Base-by-base conservation (phyloP, 23 red algal genomes). In the Gracilaria domingensis region DNA sequence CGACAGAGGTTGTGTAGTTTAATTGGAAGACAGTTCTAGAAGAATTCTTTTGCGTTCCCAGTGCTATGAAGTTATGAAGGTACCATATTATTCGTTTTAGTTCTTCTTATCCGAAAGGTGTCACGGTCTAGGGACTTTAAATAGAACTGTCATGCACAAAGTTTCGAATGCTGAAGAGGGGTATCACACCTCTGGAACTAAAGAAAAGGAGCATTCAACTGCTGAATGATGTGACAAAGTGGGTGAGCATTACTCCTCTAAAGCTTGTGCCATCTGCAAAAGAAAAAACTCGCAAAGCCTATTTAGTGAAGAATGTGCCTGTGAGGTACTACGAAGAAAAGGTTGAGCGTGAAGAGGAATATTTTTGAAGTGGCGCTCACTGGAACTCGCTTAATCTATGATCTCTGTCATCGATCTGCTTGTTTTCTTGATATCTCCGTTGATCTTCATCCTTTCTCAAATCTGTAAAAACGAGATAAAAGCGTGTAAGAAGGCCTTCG, bases 21-120 rank as follows among this genome's bases (percentile, higher is more conserved):
- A 39, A 72, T 49, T 88, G 65, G 84, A 88, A 75, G 44, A 38
- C 0, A 47, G 51, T 75, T 37, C 35, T 88, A 9, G 23, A 14
- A 18, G 9, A 21, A 3, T 35, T 40, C 28, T 88, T 75, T 33
- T 74, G 0, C 16, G 33, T 75, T 72, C 47, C 61, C 3, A 33
- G 21, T 20, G 18, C n/a, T 29, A 74, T 88, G 30, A 75, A 72
- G 62, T 25, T 88, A n/a, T 75, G 64, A 14, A 75, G 47, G 47
- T 88, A 75, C 40, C 84, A 88, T 75, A 64, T 88, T 30, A 75
- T 88, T 28, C 20, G 50, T 53, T 82, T 82, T 75, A 32, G n/a
- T n/a, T 32, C n/a, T 75, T 34, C 70, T 6, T 75, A 75, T 75
- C 23, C 8, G 70, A 18, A 75, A 33, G 70, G 70, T 34, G 70